Evolutionary conservation across 1,284 basidiomycete species (phyloP).

Genomic region (Ganoderma lingzhi): DNA sequence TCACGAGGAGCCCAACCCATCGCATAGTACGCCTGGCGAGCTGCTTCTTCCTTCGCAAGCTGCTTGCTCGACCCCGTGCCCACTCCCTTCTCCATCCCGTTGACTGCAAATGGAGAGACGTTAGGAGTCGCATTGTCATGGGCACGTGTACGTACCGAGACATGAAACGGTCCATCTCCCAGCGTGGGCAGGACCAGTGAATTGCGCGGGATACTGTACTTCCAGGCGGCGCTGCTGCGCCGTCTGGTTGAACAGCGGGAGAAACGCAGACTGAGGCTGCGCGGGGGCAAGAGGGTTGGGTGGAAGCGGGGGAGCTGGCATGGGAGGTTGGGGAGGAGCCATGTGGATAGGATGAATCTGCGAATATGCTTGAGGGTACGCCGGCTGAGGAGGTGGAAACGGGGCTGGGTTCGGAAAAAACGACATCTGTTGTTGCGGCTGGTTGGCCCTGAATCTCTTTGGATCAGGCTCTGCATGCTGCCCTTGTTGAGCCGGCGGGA

Average conservation of each 20-base stretch:
- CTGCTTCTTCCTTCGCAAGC: constrained; percentile 77
- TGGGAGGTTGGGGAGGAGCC: constrained; percentile 40
- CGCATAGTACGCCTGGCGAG: constrained; percentile 68
- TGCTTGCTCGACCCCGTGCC: constrained; percentile 73
- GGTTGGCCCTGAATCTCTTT: constrained; percentile 41
- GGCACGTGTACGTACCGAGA: constrained; percentile 39
- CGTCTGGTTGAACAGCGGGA: constrained; percentile 77
- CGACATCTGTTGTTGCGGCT: constrained; percentile 11
- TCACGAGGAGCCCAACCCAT: constrained; percentile 70
- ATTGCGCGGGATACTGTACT: constrained; percentile 65
- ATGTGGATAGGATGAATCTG: constrained; percentile 7
- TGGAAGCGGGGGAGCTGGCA: constrained; percentile 38
- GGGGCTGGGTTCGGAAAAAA: constrained; percentile 11
- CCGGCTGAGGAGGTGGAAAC: constrained; percentile 18
- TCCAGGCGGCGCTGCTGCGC: constrained; percentile 68
- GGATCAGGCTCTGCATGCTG: constrained; percentile 28
- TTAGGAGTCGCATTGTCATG: neutral
- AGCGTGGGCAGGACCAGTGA: constrained; percentile 69
- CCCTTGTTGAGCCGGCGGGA: constrained; percentile 32
- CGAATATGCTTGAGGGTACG: constrained; percentile 15
- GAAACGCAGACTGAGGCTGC: constrained; percentile 64
- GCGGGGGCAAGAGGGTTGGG: constrained; percentile 64
- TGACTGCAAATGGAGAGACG: constrained; percentile 53
- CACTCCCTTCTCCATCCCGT: constrained; percentile 69
- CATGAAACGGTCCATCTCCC: constrained; percentile 72